Evolutionary conservation across 768 basidiomycete species (phyloP), one percentile per base, ranked within the genome.

Genomic region (Calocybe cyanea): DNA sequence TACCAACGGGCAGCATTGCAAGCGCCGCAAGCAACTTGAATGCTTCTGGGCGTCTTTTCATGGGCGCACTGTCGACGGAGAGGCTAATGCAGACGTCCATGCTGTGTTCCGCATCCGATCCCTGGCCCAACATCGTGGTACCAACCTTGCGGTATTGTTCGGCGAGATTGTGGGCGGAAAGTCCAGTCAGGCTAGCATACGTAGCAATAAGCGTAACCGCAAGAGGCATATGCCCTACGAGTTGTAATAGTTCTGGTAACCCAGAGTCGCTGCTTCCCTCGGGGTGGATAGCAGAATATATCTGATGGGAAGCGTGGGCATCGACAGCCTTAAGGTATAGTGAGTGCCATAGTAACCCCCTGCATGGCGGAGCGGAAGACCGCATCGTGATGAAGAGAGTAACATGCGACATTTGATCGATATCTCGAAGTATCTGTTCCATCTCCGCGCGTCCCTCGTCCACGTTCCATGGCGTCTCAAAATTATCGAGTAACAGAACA

Each of bases 141-240:
- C 46, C 40, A 4, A 23, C 3, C 23, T 15, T 43, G 4, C 36
- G 10, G 31, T 46, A 54, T 28, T 38, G 31, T n/a, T 39, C 6
- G 23, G 46, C 13, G 6, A 53, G 41, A n/a, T 30, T 33, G 25
- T 3, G 30, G n/a, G 49, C 50, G 14, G 38, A 35, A 2, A 38
- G 39, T 7, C 17, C 14, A 2, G 41, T 40, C 7, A 15, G 5
- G 9, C 41, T 44, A 23, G 46, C 53, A 13, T 41, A 25, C 17
- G 56, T 57, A 8, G 68, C 68, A 55, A 69, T 57, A 3, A 70
- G 52, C 13, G 59, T 64, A 20, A 70, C 52, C 2, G 67, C 67
- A 36, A 64, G 51, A 28, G 69, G 67, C 41, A 68, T 55, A 43
- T 57, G 41, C 10, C 57, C 62, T 17, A 69, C 37, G 2, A 46